Evolutionary conservation across 2,329 filamentous ascomycete species (phyloP), one percentile per base, ranked within the genome.

Genomic region (Elsinoe fawcettii): DNA sequence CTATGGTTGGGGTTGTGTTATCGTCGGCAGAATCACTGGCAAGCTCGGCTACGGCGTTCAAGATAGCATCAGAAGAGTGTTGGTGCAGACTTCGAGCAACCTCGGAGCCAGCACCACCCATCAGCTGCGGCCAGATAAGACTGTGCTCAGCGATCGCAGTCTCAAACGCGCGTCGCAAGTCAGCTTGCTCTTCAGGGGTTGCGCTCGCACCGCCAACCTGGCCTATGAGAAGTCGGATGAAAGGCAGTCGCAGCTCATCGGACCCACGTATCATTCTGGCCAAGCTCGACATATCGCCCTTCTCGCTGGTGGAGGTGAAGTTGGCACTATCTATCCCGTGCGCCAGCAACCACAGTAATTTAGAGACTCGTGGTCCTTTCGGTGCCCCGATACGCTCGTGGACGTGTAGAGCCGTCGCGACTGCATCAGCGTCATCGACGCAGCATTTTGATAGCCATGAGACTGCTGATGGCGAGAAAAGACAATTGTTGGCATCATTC

Each of bases 101-200:
- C n/a, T 39, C 49, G 8, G 49, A 53, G 8, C 49, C 49, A 11
- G 49, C 49, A 23, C 67, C 71, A 22, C 66, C 66, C 11, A 77
- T 63, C 6, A 77, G 66, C 58, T 75, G 72, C 2, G 73, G 65
- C 67, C 74, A 76, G 11, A 71, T 68, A n/a, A 70, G 66, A 43
- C 68, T 70, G 32, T 74, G 73, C 25, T 67, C 64, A 9, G 71
- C 69, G n/a, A 76, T 66, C 6, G 71, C 70, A 16, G 64, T 64
- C 44, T 73, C 68, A 51, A 77, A 66, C 6, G 71, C 70, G 30
- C 66, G 63, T 5, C 73, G 58, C 20, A 74, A 63, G 3, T 67
- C 65, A 14, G 59, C 61, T 67, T 2, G 71, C 61, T 12, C 76
- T 72, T 53, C 49, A 5, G 20, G 14, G 8, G 4, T 34, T 9